phyloP scores from a whole-genome alignment of 768 basidiomycete species.

The Kwoniella botswanensis region DNA sequence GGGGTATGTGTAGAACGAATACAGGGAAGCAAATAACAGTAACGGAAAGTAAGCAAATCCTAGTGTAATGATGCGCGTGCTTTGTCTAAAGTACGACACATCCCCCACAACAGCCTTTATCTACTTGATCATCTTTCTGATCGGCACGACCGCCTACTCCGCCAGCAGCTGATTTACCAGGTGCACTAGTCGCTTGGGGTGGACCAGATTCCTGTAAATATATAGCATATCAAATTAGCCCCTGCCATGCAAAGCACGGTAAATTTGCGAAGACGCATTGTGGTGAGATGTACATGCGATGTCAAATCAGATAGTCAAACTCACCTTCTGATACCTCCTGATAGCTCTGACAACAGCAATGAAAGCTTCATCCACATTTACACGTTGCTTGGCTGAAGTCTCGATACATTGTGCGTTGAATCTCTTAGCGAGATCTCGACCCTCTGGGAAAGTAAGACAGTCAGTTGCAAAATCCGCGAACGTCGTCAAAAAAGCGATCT shows the following conservation, averaged over 20 bases:
- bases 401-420: slow-evolving; percentile 94
- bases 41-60: background rate
- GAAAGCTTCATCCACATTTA: slow-evolving; percentile 97
- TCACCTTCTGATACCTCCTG: slow-evolving; percentile 87
- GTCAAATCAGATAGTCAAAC: background rate
- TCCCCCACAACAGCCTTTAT: slow-evolving; percentile 57
- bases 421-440: slow-evolving; percentile 92
- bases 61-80: too few relatives aligned
- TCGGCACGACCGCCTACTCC: slow-evolving; percentile 44
- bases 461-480: too few relatives aligned
- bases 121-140: slow-evolving; percentile 48
- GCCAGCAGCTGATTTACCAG: slow-evolving; percentile 39
- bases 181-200: slow-evolving; percentile 33
- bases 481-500: too few relatives aligned
- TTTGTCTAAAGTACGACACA: slow-evolving; percentile 53
- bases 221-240: too few relatives aligned
- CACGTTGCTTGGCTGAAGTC: slow-evolving; percentile 93
- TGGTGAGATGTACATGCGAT: background rate
- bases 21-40: background rate
- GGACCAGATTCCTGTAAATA: slow-evolving; percentile 53
- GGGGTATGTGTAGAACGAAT: background rate
- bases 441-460: slow-evolving; percentile 62
- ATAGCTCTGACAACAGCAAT: slow-evolving; percentile 91
- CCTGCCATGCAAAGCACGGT: too few relatives aligned
- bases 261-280: background rate